Conservation (phyloP, 169 alveolate species). For the Plasmodium knowlesi region DNA sequence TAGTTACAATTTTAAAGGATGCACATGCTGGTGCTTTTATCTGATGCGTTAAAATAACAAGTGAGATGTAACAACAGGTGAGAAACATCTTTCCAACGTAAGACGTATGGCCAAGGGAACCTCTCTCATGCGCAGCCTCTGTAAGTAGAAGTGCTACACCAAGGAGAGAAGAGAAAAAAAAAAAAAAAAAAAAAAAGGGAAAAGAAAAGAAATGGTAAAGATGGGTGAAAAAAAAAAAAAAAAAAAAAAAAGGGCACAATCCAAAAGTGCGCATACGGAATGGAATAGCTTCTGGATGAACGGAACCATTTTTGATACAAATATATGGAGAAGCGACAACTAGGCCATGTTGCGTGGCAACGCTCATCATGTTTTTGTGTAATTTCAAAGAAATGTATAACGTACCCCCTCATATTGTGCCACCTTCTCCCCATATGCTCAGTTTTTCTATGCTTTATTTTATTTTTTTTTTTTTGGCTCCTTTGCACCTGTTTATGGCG, state of each 20-base stretch:
- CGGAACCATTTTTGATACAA: not conserved
- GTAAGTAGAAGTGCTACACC: not conserved
- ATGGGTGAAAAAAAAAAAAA: not conserved
- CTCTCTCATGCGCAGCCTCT: not conserved
- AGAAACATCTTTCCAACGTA: not conserved
- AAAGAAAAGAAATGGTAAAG: not conserved
- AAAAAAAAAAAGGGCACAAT: not conserved
- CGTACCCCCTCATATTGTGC: not conserved
- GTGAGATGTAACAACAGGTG: not conserved
- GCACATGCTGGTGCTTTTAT: not conserved
- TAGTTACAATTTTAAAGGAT: not conserved
- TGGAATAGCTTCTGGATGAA: not conserved
- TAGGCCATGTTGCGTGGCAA: not conserved
- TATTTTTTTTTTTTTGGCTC: not conserved
- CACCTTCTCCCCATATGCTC: not conserved
- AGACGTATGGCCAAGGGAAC: not conserved
- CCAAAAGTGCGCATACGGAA: not conserved
- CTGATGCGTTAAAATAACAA: not conserved
- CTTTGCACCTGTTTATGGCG: not conserved
- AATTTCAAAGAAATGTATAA: not conserved
- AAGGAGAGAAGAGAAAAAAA: not conserved
- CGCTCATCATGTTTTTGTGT: not conserved
- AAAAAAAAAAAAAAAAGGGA: not conserved
- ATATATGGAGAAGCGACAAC: not conserved
- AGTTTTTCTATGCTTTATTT: no score